phyloP scores from a whole-genome alignment of 331 rosid genomes.

The Rosa hybrid region DNA sequence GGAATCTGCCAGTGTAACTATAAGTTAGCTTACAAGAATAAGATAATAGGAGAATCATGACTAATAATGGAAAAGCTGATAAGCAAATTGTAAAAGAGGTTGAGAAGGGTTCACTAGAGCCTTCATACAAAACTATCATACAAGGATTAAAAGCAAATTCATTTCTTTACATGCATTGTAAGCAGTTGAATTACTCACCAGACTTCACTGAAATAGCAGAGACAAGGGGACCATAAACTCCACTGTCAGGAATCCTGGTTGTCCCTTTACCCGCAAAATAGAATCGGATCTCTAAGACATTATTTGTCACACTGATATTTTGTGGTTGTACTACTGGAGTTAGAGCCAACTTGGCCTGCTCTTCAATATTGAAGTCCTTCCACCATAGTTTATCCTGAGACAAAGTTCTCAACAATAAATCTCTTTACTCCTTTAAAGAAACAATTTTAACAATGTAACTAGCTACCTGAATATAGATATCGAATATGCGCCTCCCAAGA shows the following conservation, averaged over 20 bases:
- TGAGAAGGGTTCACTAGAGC: not conserved
- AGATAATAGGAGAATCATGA: not conserved
- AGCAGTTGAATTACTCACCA: conserved; percentile 43
- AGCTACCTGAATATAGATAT: conserved; percentile 82
- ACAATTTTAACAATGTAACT: not conserved
- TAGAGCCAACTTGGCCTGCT: conserved; percentile 45
- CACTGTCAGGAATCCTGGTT: conserved; percentile 61
- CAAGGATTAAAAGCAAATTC: not conserved
- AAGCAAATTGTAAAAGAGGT: not conserved
- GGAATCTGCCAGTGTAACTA: conserved; percentile 41
- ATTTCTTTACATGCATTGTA: not conserved
- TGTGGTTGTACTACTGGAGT: conserved; percentile 39
- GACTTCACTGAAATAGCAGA: conserved; percentile 83
- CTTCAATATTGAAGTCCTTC: conserved; percentile 74
- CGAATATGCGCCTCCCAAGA: conserved; percentile 79
- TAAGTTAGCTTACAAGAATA: not conserved
- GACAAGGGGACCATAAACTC: conserved; percentile 87
- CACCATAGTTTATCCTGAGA: conserved; percentile 54
- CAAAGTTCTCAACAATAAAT: conserved; percentile 25
- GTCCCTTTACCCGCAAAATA: conserved; percentile 77
- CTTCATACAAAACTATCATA: not conserved
- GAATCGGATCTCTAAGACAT: conserved; percentile 65
- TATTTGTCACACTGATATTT: conserved; percentile 55
- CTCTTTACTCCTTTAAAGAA: conserved; percentile 17
- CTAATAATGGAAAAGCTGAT: not conserved